phyloP scores from a whole-genome alignment of 1,139 yeast species.

The Eremothecium gossypii region DNA sequence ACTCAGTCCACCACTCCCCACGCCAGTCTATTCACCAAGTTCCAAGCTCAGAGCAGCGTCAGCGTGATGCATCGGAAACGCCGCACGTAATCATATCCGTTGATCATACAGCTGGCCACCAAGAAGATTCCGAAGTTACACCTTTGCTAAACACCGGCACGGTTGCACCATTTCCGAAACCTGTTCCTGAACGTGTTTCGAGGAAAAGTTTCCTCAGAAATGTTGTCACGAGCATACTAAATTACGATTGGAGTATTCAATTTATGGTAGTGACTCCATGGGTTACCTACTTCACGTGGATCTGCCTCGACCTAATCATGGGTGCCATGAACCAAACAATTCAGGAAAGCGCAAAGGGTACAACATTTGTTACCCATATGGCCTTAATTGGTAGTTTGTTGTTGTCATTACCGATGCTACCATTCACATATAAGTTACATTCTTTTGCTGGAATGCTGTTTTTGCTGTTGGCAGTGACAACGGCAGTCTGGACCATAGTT shows the following conservation, averaged over 20 bases:
- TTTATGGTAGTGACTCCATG: slow-evolving; percentile 59
- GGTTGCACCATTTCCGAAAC: too few species aligned
- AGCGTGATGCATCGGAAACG: background rate
- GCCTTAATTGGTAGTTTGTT: slow-evolving; percentile 34
- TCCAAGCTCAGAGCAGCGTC: background rate
- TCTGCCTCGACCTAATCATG: slow-evolving; percentile 41
- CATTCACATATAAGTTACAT: slow-evolving; percentile 65
- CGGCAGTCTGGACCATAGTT: slow-evolving; percentile 34
- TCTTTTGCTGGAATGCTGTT: slow-evolving; percentile 39
- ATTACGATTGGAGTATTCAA: slow-evolving; percentile 78
- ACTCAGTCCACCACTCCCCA: background rate
- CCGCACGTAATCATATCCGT: slow-evolving; percentile 1
- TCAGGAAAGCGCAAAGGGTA: slow-evolving; percentile 50
- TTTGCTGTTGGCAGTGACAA: slow-evolving; percentile 31
- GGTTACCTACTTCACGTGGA: slow-evolving; percentile 42
- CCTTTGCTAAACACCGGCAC: slow-evolving; percentile 8
- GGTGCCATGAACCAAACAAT: slow-evolving; percentile 61
- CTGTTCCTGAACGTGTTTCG: too few species aligned
- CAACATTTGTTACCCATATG: slow-evolving; percentile 39
- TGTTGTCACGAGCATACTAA: slow-evolving; percentile 6
- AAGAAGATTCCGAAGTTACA: slow-evolving; percentile 9
- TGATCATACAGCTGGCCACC: slow-evolving; percentile 4
- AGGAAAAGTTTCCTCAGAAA: background rate
- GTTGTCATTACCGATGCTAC: slow-evolving; percentile 51
- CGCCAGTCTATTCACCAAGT: background rate